Percentiles rank a stretch among this genome's conserved stretches.
phyloP scores from a whole-genome alignment of 2,329 filamentous ascomycete species.

The Dryadomyces quercus-mongolicae region DNA sequence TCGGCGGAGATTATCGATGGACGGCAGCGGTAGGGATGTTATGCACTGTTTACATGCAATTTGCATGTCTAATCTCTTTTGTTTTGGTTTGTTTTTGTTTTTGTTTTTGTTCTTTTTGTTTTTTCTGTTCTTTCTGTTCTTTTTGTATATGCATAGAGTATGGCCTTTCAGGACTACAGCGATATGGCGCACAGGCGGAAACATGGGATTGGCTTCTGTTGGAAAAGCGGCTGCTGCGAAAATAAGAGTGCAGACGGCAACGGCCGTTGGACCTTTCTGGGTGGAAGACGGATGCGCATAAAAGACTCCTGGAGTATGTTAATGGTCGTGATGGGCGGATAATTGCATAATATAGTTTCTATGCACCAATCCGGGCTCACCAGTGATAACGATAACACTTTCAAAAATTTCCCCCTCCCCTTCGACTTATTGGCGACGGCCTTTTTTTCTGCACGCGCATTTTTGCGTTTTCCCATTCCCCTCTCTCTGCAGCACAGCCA shows the following conservation, averaged over 20 bases:
- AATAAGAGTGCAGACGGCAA: not conserved
- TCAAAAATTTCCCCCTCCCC: not conserved
- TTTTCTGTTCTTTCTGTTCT: not conserved
- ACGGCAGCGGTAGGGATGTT: not conserved
- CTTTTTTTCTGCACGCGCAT: not conserved
- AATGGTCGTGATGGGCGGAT: not conserved
- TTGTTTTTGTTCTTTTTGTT: not conserved
- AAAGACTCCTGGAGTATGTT: not conserved
- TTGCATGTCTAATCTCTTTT: not conserved
- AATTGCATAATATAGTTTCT: not conserved
- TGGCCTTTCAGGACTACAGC: not conserved
- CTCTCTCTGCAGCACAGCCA: not conserved
- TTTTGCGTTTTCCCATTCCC: not conserved
- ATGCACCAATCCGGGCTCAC: not conserved
- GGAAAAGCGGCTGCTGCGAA: not conserved
- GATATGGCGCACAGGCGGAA: conserved; percentile 4
- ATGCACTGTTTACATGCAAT: not conserved
- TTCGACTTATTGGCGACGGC: not conserved
- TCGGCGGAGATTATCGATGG: conserved; percentile 45
- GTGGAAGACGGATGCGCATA: not conserved
- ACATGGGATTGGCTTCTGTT: not conserved
- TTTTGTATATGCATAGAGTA: not conserved
- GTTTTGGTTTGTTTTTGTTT: not conserved
- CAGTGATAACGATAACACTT: not conserved
- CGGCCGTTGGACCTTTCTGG: not conserved